These are phyloP conservation scores for Jimgerdemannia lactiflua DNA, from an alignment of 192 early-diverging fungal species.

Conservation along the genomic window DNA sequence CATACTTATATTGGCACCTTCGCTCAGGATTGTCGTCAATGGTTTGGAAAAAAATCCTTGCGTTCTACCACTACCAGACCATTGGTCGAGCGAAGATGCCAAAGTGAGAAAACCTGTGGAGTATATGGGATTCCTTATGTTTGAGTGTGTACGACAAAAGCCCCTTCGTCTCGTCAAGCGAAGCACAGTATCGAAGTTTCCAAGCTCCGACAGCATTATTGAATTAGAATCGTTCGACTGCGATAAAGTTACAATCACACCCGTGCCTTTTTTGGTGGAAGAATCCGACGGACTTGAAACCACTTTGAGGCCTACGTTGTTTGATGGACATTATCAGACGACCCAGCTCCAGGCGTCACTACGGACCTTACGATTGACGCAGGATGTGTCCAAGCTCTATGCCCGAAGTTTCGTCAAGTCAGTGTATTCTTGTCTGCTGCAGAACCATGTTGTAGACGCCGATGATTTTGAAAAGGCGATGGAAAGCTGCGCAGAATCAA, in stretches of 20 bases:
- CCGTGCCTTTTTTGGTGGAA: slow-evolving; percentile 11
- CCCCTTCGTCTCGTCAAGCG: slow-evolving; percentile 18
- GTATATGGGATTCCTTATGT: slow-evolving; percentile 36
- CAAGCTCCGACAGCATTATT: background rate
- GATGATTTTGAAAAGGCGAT: slow-evolving; percentile 45
- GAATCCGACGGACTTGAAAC: slow-evolving; percentile 24
- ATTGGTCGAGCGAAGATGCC: background rate
- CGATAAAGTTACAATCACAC: slow-evolving; percentile 1
- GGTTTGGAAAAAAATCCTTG: slow-evolving; percentile 2
- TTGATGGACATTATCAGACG: slow-evolving; percentile 12
- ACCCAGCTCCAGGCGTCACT: slow-evolving; percentile 7
- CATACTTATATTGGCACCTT: slow-evolving; percentile 44
- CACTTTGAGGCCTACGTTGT: slow-evolving; percentile 20
- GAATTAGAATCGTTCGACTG: background rate
- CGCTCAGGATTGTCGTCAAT: slow-evolving; percentile 31
- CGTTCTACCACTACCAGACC: background rate
- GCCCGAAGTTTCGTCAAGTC: slow-evolving; percentile 52
- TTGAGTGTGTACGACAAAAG: slow-evolving; percentile 49
- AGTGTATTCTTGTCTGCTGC: slow-evolving; percentile 48
- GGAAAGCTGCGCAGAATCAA: slow-evolving; percentile 42
- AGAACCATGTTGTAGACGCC: slow-evolving; percentile 40
- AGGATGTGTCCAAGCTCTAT: slow-evolving; percentile 41
- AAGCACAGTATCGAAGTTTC: background rate
- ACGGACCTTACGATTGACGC: slow-evolving; percentile 28
- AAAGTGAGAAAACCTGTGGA: slow-evolving; percentile 19